Percentiles rank a stretch among this genome's conserved stretches.
Conservation (phyloP, 176 grass and related monocot genomes). For the Phragmites australis region DNA sequence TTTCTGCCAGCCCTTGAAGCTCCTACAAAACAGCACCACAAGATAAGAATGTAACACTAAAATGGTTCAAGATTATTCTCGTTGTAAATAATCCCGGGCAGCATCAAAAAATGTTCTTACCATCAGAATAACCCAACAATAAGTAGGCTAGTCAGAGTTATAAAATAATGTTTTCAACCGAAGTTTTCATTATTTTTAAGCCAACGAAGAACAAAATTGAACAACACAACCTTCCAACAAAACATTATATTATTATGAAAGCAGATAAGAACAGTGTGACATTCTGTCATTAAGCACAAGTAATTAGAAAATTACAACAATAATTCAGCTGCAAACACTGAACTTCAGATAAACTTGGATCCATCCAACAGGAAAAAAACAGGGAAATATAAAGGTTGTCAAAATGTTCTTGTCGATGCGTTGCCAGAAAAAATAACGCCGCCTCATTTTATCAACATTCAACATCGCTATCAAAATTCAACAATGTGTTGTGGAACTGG, state of each 20-base stretch:
- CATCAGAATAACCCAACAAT: background rate
- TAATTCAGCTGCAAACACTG: background rate
- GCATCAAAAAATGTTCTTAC: background rate
- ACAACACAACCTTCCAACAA: background rate
- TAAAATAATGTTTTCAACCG: background rate
- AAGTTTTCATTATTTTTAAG: background rate
- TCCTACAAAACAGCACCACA: slow-evolving; percentile 53
- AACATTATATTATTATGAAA: background rate
- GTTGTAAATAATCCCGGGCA: background rate
- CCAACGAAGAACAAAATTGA: background rate
- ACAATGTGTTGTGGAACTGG: background rate
- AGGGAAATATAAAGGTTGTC: background rate
- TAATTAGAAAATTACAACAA: background rate
- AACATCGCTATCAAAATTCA: background rate
- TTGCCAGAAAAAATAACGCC: background rate
- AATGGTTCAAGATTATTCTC: background rate
- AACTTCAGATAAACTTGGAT: background rate
- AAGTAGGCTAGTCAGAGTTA: background rate
- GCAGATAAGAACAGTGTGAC: background rate
- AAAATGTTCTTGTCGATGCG: background rate
- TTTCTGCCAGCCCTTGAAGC: slow-evolving; percentile 97
- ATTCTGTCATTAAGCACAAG: background rate
- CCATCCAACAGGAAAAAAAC: background rate
- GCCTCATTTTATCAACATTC: background rate
- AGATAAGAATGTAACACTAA: background rate